Base-by-base conservation (phyloP, 2,329 filamentous ascomycete species). In the Stachybotrys chartarum region DNA sequence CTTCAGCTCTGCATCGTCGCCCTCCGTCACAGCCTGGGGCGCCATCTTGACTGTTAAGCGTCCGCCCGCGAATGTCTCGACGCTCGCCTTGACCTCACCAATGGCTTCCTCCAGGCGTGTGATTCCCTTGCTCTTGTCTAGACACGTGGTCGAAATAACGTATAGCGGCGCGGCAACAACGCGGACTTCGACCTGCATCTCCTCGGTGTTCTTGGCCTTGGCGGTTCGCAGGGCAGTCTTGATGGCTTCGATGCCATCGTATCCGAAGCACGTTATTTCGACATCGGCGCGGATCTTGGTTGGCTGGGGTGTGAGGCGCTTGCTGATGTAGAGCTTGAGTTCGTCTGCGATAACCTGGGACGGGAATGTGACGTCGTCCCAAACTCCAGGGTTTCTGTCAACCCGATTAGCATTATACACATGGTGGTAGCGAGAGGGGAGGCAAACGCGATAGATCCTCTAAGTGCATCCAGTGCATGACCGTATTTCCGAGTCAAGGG, bases 211-310 rank as follows among this genome's bases (percentile, higher is more conserved):
- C 73, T 88, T 86, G 58, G 89, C 89, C 78, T 99, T 94, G 57
- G 94, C 95, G 59, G 87, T 90, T 70, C 91, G 85, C 57, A 99
- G 84, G 51, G 95, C 92, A 39, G 85, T 82, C 84, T 99, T 99
- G 74, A 99, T 91, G 47, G 95, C 94, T 69, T 99, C 94, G 77
- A 99, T 99, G 63, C 94, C 94, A 66, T 97, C 94, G 72, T 97
- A 99, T 59, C 90, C 88, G 77, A 91, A 92, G 79, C 91, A 96
- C 58, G 89, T 95, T 63, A 96, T 91, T 72, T 99, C 94, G 56
- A 99, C 90, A 74, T 99, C 94, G 63, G 95, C 92, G 70, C 95
- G 91, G 61, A 99, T 91, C 79, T 99, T 99, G 65, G 92, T 97
- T n/a, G 94, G 94, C 75, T 97, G 92, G 44, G 94, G 94, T 57